Conservation (phyloP, 2,329 filamentous ascomycete genomes). For the Penicillium sp. region DNA sequence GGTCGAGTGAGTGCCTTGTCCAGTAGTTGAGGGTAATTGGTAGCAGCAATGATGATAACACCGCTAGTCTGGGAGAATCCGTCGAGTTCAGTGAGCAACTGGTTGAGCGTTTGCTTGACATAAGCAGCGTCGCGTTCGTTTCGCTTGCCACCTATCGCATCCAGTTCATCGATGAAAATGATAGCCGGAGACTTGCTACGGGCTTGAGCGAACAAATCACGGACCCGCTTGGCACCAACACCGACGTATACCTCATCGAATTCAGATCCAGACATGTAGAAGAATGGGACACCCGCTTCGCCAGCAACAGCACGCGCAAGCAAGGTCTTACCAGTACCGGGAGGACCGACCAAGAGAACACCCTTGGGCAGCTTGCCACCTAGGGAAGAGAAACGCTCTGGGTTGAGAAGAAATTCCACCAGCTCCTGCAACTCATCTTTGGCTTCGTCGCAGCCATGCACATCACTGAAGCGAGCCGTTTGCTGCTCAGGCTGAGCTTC, state of each 20-base stretch:
- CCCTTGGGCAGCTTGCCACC: constrained; percentile 97
- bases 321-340: constrained; percentile 95
- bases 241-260: constrained; percentile 99
- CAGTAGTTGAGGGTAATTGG: constrained; percentile 90
- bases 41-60: constrained; percentile 93
- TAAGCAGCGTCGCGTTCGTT: constrained; percentile 92
- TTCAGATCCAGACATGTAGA: constrained; percentile 99
- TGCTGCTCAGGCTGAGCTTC: constrained; percentile 93
- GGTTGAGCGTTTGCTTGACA: constrained; percentile 95
- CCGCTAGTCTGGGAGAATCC: constrained; percentile 93
- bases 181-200: constrained; percentile 85
- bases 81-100: constrained; percentile 92
- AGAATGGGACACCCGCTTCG: constrained; percentile 96
- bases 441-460: constrained; percentile 95
- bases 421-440: constrained; percentile 97
- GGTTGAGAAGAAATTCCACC: constrained; percentile 92
- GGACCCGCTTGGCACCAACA: constrained; percentile 92
- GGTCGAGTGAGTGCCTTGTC: constrained; percentile 94
- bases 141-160: constrained; percentile 90
- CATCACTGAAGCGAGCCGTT: constrained; percentile 84
- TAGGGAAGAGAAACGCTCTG: constrained; percentile 87
- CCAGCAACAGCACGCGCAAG: constrained; percentile 93
- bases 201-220: constrained; percentile 83
- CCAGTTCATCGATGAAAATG: constrained; percentile 91
- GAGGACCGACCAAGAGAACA: constrained; percentile 89